Conservation (phyloP, 2,329 filamentous ascomycete species). For the Botrytis fragariae region DNA sequence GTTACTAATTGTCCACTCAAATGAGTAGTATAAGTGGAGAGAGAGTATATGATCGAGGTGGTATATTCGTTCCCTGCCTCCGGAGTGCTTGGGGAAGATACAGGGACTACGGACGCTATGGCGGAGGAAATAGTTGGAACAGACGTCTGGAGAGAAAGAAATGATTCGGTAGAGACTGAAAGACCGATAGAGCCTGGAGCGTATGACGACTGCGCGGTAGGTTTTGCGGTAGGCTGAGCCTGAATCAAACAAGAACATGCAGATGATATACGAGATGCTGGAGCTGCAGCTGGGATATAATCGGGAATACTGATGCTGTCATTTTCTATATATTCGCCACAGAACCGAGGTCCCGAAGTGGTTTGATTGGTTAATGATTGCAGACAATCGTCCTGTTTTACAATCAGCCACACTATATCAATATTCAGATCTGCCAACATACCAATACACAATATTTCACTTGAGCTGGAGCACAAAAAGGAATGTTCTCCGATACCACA, state of each 20-base stretch:
- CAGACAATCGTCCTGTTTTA: conserved; percentile 4
- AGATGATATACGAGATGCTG: conserved; percentile 2
- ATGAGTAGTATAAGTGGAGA: background rate
- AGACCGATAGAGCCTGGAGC: background rate
- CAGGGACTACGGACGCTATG: background rate
- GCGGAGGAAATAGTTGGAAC: background rate
- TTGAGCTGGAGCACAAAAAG: conserved; percentile 3
- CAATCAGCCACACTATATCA: background rate
- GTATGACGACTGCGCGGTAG: background rate
- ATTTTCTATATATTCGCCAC: background rate
- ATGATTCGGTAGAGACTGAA: background rate
- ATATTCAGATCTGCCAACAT: background rate
- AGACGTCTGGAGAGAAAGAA: background rate
- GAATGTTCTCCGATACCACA: conserved; percentile 7
- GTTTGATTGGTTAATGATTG: background rate
- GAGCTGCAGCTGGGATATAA: background rate
- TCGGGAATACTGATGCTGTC: background rate
- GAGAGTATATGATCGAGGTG: background rate
- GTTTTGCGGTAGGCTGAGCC: background rate
- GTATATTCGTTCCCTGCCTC: background rate
- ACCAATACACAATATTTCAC: background rate
- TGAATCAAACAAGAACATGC: conserved; percentile 10
- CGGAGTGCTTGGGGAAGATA: background rate
- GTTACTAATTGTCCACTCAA: background rate
- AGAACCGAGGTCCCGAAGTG: background rate